phyloP scores from a whole-genome alignment of 495 filamentous ascomycete species.

The Podospora anserina region DNA sequence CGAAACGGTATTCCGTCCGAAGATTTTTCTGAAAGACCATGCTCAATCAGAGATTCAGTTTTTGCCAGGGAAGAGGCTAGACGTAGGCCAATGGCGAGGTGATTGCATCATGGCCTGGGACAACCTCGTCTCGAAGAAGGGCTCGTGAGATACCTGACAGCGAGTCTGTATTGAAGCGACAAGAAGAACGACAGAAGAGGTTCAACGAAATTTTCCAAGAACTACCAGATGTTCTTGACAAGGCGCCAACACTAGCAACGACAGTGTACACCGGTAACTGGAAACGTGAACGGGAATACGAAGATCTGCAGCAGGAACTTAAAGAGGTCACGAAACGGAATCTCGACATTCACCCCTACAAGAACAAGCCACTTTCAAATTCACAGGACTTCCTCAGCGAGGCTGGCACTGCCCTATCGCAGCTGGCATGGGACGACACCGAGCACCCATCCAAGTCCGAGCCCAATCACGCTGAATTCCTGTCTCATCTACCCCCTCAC shows the following conservation, averaged over 20 bases:
- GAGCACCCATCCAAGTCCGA: not conserved
- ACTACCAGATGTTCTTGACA: too few relatives aligned
- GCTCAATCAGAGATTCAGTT: too few relatives aligned
- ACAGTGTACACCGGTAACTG: not conserved
- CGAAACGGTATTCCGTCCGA: too few relatives aligned
- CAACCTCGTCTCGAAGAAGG: too few relatives aligned
- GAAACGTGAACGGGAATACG: not conserved
- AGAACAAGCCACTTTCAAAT: not conserved
- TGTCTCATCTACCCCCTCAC: not conserved
- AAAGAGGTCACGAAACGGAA: not conserved
- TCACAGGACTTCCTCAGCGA: not conserved
- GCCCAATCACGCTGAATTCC: not conserved
- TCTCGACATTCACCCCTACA: not conserved
- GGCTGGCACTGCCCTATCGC: not conserved
- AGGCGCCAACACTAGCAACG: not conserved
- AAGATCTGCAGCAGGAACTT: not conserved
- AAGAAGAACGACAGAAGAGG: too few relatives aligned
- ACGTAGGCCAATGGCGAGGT: not conserved
- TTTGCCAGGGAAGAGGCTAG: too few relatives aligned
- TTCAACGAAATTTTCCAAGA: too few relatives aligned
- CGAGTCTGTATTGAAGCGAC: too few relatives aligned
- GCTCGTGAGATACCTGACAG: too few relatives aligned
- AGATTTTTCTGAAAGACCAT: too few relatives aligned
- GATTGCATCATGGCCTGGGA: too few relatives aligned
- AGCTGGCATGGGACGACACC: not conserved